Evolutionary conservation across 2,329 filamentous ascomycete genomes (phyloP), one percentile per base, ranked within the genome.

Genomic region (Cucurbitaria berberidis): DNA sequence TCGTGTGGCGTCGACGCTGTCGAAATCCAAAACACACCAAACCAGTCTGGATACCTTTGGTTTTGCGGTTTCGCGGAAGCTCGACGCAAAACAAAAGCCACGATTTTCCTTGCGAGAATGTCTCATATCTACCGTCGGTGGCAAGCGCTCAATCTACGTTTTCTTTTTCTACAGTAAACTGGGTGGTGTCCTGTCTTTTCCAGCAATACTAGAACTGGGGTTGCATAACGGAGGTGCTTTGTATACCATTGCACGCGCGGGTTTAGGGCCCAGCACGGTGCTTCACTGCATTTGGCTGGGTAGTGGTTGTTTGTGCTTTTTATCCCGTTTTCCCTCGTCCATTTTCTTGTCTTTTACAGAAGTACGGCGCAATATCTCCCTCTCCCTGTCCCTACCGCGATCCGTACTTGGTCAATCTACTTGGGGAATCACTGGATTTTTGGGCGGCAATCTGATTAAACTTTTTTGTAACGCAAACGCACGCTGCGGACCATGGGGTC

Each of bases 181-280:
- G 64, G 64, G 62, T 55, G 64, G 64, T 51, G 52, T 51, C 59
- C 47, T 66, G 61, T 59, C 55, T 60, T 63, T 63, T 64, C 51
- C 60, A 45, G 62, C 60, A 55, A 49, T 43, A 60, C 51, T 67
- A 67, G 64, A 67, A 55, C 48, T 40, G 53, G 64, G 62, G 59
- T 59, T 66, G 64, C 64, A 61, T 67, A 63, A 45, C 49, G 63
- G 63, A 60, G 62, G 55, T 54, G 60, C 62, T 63, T 57, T 57
- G 59, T 57, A 62, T 54, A 64, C 65, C 57, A 63, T 63, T 53
- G 54, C 54, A 58, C 62, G 62, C 58, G 55, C 56, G 52, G 63
- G 55, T 51, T 55, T n/a, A n/a, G 44, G 51, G 55, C 35, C 62
- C 56, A 54, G 59, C 54, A 59, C 53, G n/a, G 44, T 64, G 64